These are phyloP conservation scores for Ophiosphaerella herpotricha DNA, from an alignment of 2,329 filamentous ascomycete species.

Conservation along the genomic window DNA sequence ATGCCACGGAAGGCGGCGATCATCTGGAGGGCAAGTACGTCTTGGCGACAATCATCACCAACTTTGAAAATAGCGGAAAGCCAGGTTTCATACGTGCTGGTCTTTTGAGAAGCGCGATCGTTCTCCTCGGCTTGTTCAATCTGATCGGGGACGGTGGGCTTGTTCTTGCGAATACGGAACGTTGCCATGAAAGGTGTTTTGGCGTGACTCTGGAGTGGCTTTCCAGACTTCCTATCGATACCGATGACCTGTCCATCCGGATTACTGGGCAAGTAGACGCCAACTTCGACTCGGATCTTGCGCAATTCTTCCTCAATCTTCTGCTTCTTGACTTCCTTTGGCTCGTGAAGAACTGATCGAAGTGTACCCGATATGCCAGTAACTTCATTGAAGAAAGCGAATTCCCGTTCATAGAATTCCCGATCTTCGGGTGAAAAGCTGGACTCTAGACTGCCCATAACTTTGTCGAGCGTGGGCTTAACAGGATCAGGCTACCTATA, in stretches of 20 bases:
- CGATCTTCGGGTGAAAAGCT: conserved; percentile 81
- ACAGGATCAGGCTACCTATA: conserved; percentile 75
- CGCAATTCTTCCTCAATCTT: conserved; percentile 99
- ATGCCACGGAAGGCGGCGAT: conserved; percentile 97
- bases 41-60: conserved; percentile 96
- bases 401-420: conserved; percentile 91
- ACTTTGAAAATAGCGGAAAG: conserved; percentile 99
- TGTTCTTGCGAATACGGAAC: conserved; percentile 90
- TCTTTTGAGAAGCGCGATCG: conserved; percentile 36
- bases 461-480: conserved; percentile 90
- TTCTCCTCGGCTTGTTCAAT: conserved; percentile 39
- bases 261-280: conserved; percentile 95
- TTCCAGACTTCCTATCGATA: conserved; percentile 96
- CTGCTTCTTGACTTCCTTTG: conserved; percentile 96
- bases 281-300: conserved; percentile 95
- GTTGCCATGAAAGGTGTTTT: conserved; percentile 99
- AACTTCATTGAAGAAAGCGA: conserved; percentile 97
- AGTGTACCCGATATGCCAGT: conserved; percentile 95
- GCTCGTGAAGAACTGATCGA: conserved; percentile 86
- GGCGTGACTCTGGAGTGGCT: conserved; percentile 94
- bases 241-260: conserved; percentile 96
- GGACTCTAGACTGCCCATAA: conserved; percentile 80
- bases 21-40: conserved; percentile 95
- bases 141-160: conserved; percentile 43
- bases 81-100: conserved; percentile 86